These are phyloP conservation scores for Neurospora tetrasperma DNA, from an alignment of 495 filamentous ascomycete species.

Conservation along the genomic window DNA sequence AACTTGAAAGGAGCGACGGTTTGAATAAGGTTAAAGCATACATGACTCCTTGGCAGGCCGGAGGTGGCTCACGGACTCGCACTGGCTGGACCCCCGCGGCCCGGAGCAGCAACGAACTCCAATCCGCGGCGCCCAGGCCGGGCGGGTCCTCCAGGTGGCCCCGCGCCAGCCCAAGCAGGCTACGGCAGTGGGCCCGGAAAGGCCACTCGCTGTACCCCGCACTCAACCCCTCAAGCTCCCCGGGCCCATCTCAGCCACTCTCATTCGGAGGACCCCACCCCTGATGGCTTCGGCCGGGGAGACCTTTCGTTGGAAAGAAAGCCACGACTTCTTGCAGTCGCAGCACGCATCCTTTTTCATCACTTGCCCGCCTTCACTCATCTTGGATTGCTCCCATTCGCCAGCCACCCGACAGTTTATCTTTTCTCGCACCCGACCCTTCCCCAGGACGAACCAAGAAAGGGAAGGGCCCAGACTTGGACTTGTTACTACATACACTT, in stretches of 20 bases:
- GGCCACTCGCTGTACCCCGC: background rate
- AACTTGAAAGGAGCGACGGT: no score
- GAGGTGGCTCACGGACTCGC: background rate
- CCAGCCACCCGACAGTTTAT: background rate
- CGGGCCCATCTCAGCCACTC: background rate
- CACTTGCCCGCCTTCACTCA: constrained; percentile 5
- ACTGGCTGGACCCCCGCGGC: background rate
- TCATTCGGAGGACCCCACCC: background rate
- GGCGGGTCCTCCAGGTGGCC: background rate
- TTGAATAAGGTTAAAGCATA: no score
- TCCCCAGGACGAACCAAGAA: background rate
- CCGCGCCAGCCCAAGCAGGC: constrained; percentile 2
- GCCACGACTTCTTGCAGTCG: constrained; percentile 33
- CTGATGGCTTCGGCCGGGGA: background rate
- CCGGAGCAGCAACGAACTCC: background rate
- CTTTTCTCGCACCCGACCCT: constrained; percentile 1
- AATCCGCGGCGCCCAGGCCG: background rate
- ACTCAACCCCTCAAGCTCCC: background rate
- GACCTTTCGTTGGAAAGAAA: constrained; percentile 21
- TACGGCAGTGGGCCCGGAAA: background rate
- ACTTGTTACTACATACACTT: background rate
- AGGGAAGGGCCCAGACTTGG: no score
- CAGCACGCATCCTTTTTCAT: constrained; percentile 19
- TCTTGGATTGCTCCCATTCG: background rate
- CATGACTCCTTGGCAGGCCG: background rate